Base-by-base conservation (phyloP, 352 stramenopile genomes). In the Pythium volutum region DNA sequence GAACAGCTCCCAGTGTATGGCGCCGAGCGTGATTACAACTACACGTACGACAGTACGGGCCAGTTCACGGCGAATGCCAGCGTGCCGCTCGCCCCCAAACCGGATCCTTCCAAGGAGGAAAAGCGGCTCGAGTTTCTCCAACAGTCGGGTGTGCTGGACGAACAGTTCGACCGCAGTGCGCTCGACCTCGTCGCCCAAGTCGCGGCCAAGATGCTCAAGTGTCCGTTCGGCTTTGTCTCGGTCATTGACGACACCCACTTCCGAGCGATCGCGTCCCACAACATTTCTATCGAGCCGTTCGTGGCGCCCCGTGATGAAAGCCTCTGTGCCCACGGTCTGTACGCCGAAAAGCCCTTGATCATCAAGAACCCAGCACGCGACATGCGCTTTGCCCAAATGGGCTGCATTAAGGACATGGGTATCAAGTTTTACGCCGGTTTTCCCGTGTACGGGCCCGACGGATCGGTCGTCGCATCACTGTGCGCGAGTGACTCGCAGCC, bases 401-500 rank as follows among this genome's bases (percentile, higher is more conserved):
- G 75, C 45, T 73, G 55, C 27, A 59, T 87, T 16, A 48, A 75
- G 34, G 66, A 81, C 18, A 48, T 80, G 18, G 76, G 71, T 39
- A 69, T 86, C 42, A 81, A 84, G 53, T 87, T 86, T 62, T 89
- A 87, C 72, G 79, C 75, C 3, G 74, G 76, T 1, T 91, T 91
- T 56, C 79, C 81, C 0, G 56, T 91, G 0, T 63, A 59, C 27
- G 77, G 63, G 0, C 75, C 77, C 1, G 78, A 74, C 18, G 76
- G 77, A 1, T 71, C 72, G 4, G 74, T 87, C 11, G 64, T 85
- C 7, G 76, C 73, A 4, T 77, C 71, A 18, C 49, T 88, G 14
- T 84, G 76, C 38, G 50, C 75, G 12, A 65, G 64, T 5, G 79
- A 88, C 48, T 57, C 61, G 3, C 49, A 64, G 14, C 60, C 81